Base-by-base conservation (phyloP, 2,329 filamentous ascomycete genomes). In the Cladosporium phlei region DNA sequence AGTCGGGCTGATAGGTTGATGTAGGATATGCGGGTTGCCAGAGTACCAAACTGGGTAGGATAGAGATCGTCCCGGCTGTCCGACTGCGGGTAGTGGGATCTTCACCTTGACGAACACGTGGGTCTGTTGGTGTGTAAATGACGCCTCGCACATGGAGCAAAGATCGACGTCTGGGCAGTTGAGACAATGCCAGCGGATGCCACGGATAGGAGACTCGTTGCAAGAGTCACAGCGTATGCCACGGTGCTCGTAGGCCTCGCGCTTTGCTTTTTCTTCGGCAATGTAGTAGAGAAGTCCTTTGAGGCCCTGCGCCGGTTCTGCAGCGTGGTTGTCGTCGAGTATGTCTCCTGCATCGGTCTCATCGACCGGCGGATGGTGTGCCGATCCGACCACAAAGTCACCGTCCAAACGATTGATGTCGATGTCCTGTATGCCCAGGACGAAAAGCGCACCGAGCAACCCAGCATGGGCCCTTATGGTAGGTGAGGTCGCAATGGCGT, bases 31-130 rank as follows among this genome's bases (percentile, higher is more conserved):
- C 8, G 90, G 88, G 59, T 94, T 87, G 33, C 90, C 90, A 1
- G 89, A 86, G 63, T 95, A 96, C 81, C 86, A 93, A 2, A 89
- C 80, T 5, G 86, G 83, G 57, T 88, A 85, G 60, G 84, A 85
- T 24, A 45, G 24, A 10, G 42, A 20, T 37, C 42, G 29, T 42
- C 87, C 80, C 2, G 86, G 83, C 35, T 79, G 74, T 3, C 86
- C 86, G 47, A 95, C 82, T 22, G 88, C 86, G 0, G 90, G 88
- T 1, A 89, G 86, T 1, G 93, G 93, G 9, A 97, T 84, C 46
- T 84, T 84, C 61, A 98, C 86, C 66, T 97, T 97, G 75, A 94
- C 95, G 68, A 98, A 97, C 35, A 97, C 80, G 66, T 98, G 93
- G 1, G 89, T 95, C 65, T 91, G 94, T 60, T 79, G 82, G 62